Percentiles rank a stretch among this genome's conserved stretches.
Evolutionary conservation across 2,329 filamentous ascomycete species (phyloP).

Genomic region (Colletotrichum graminicola): DNA sequence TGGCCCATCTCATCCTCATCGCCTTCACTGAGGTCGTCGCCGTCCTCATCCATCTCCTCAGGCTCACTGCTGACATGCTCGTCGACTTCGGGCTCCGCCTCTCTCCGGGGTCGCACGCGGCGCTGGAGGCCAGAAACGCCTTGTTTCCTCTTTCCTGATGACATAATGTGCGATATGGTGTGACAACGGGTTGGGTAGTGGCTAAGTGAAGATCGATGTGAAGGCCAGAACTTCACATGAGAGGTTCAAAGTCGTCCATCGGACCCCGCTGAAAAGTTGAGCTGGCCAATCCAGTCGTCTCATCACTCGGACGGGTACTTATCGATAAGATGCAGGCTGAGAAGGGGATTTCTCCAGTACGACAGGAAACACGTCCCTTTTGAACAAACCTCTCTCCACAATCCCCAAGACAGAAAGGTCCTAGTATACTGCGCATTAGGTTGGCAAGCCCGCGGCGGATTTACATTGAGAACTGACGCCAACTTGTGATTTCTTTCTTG

Average conservation of each 20-base stretch:
- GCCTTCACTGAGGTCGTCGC: conserved; percentile 26
- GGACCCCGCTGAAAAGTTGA: conserved; percentile 4
- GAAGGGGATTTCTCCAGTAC: not conserved
- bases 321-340: conserved; percentile 16
- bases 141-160: conserved; percentile 43
- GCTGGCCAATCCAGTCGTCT: not conserved
- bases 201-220: not conserved
- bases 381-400: conserved; percentile 7
- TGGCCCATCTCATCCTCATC: conserved; percentile 52
- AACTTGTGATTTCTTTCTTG: not conserved
- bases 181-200: not conserved
- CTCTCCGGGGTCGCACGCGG: conserved; percentile 54
- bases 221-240: conserved; percentile 22
- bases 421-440: not conserved
- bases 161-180: conserved; percentile 28
- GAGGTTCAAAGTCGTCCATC: conserved; percentile 5
- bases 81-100: conserved; percentile 49
- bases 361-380: conserved; percentile 6
- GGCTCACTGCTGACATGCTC: conserved; percentile 35
- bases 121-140: conserved; percentile 49
- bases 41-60: conserved; percentile 24
- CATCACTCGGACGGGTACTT: not conserved
- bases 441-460: not conserved
- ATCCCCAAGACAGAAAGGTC: not conserved
- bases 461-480: not conserved